Percentiles rank a stretch among this genome's conserved stretches.
These are phyloP conservation scores for Ramularia collo-cygni DNA, from an alignment of 2,329 filamentous ascomycete species.

Conservation along the genomic window DNA sequence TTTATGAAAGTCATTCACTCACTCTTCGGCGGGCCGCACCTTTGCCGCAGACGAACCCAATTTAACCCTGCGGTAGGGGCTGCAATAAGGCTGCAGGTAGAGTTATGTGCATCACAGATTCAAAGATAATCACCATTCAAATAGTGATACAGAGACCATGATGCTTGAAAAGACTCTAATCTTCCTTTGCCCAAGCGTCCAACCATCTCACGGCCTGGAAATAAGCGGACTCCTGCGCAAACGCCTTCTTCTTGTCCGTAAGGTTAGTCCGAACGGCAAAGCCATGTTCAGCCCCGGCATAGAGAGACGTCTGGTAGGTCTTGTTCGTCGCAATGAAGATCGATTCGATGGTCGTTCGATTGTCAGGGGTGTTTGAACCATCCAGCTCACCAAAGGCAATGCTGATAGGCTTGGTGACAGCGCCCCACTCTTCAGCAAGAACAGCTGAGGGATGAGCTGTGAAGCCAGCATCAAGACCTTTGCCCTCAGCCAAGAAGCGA, in stretches of 20 bases:
- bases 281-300: constrained; percentile 29
- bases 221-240: constrained; percentile 30
- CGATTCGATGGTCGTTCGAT: constrained; percentile 21
- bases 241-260: constrained; percentile 24
- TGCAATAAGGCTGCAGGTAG: too few relatives aligned
- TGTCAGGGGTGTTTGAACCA: constrained; percentile 14
- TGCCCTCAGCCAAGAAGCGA: constrained; percentile 52
- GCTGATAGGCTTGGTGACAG: constrained; percentile 60
- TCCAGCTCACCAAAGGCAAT: constrained; percentile 43
- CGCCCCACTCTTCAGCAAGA: constrained; percentile 56
- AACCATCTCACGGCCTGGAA: constrained; percentile 31
- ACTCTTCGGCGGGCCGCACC: too few relatives aligned
- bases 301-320: constrained; percentile 29
- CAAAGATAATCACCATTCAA: too few relatives aligned
- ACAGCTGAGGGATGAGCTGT: constrained; percentile 66
- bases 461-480: constrained; percentile 55
- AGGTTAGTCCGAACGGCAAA: constrained; percentile 30
- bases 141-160: too few relatives aligned
- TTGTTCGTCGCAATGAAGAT: constrained; percentile 25
- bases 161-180: too few relatives aligned
- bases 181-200: constrained; percentile 27
- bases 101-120: too few relatives aligned
- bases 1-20: too few relatives aligned
- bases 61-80: too few relatives aligned
- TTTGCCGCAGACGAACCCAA: too few relatives aligned